These are phyloP conservation scores for Entomortierella chlamydospora DNA, from an alignment of 192 early-diverging fungal genomes.

Conservation along the genomic window DNA sequence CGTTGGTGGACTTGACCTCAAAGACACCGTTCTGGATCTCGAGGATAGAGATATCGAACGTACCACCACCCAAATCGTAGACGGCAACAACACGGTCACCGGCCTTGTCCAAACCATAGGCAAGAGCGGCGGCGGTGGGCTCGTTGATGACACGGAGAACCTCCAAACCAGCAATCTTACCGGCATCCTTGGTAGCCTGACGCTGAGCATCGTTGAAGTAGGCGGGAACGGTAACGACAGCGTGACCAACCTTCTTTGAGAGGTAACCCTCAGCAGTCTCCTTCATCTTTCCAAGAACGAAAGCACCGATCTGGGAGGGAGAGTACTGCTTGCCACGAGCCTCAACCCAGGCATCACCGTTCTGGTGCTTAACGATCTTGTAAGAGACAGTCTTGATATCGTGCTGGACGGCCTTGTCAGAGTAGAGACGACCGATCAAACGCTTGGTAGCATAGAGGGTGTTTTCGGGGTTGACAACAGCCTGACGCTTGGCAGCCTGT, in stretches of 20 bases:
- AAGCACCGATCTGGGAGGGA: constrained; percentile 95
- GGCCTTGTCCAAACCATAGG: constrained; percentile 88
- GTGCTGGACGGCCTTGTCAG: constrained; percentile 89
- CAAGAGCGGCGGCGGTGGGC: constrained; percentile 92
- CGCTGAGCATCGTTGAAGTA: constrained; percentile 98
- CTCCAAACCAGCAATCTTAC: constrained; percentile 89
- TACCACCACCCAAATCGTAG: constrained; percentile 98
- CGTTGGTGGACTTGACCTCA: constrained; percentile 98
- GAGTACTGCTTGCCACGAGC: constrained; percentile 96
- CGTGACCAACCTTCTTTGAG: constrained; percentile 86
- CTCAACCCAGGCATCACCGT: constrained; percentile 98
- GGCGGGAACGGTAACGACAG: constrained; percentile 97
- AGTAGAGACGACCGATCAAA: constrained; percentile 94
- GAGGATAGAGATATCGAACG: constrained; percentile 97
- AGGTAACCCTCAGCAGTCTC: constrained; percentile 90
- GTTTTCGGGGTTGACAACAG: constrained; percentile 98
- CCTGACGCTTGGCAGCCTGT: constrained; percentile 98
- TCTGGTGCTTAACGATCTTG: constrained; percentile 94
- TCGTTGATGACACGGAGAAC: constrained; percentile 95
- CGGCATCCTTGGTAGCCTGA: constrained; percentile 95
- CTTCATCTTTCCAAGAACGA: constrained; percentile 98
- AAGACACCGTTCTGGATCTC: constrained; percentile 98
- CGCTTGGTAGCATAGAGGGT: constrained; percentile 98
- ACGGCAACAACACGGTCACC: constrained; percentile 91
- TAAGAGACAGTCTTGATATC: constrained; percentile 93